Base-by-base conservation (phyloP, 257 asterid species). In the Fraxinus quadrangulata region DNA sequence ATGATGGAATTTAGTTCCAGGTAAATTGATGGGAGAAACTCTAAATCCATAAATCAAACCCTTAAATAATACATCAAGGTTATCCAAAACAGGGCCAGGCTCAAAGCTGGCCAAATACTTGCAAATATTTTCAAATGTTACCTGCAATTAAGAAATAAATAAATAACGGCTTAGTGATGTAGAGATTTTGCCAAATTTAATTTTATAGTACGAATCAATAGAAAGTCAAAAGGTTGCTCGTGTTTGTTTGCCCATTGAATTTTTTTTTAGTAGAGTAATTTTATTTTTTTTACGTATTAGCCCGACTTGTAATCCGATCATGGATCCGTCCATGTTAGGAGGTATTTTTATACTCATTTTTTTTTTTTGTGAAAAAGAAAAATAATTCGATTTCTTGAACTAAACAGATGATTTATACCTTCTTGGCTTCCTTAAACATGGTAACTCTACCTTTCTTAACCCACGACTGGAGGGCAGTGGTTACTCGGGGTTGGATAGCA, bases 31-130 rank as follows among this genome's bases (percentile, higher is more conserved):
- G 8, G 91, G 92, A 65, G 84, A 73, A 39, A 84, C 78, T 84
- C 88, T 81, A 24, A 88, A 0, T 81, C 92, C 95, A 3, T 21
- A 24, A 4, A 85, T 3, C 45, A 90, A 19, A 3, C 89, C 90
- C 3, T 5, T 24, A 33, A 82, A 85, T 28, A 82, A 69, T 61
- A 74, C 83, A 17, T 85, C 87, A 14, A 90, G 91, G 31, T 67
- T 67, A 69, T 88, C 91, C 85, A 90, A 66, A 69, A 65, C 77
- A 65, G 49, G 73, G 0, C 88, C 91, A 1, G 88, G 80, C 81
- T 87, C 90, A 49, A 90, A 76, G 81, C 87, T 77, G 4, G 85
- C 91, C 72, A 90, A 90, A 74, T 76, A 88, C 75, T 82, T 87
- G 16, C 91, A 89, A 28, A 87, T 87, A 75, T 78, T 90, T 19